Evolutionary conservation across 208 protist species (phyloP).

Genomic region (Phytomonas serpens): DNA sequence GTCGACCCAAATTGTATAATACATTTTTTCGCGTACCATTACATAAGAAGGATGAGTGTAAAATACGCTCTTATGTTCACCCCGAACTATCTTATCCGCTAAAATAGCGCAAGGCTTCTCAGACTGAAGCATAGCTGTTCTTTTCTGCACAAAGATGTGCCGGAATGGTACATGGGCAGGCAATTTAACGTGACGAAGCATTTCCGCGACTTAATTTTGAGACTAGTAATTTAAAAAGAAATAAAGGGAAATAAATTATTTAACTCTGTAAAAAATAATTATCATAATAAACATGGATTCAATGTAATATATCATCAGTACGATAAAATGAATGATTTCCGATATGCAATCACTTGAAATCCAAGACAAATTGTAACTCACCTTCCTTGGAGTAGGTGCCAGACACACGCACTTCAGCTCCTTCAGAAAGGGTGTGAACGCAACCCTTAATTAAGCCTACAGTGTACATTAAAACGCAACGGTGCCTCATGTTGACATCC

Average conservation of each 20-base stretch:
- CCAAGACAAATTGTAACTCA: slow-evolving; percentile 59
- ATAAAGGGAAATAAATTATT: neutral
- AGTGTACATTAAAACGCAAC: slow-evolving; percentile 52
- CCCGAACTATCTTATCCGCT: slow-evolving; percentile 82
- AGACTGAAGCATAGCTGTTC: slow-evolving; percentile 54
- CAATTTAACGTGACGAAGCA: slow-evolving; percentile 3
- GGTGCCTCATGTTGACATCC: slow-evolving; percentile 21
- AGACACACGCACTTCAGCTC: slow-evolving; percentile 22
- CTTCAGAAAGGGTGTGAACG: slow-evolving; percentile 30
- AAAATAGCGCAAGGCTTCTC: slow-evolving; percentile 79
- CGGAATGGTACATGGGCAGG: slow-evolving; percentile 1
- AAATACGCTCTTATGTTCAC: slow-evolving; percentile 37
- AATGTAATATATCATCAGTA: slow-evolving; percentile 2
- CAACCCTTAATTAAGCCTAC: slow-evolving; percentile 48
- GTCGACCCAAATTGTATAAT: slow-evolving; percentile 86
- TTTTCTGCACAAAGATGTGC: slow-evolving; percentile 23
- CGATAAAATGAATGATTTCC: slow-evolving; percentile 1
- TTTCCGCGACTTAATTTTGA: neutral
- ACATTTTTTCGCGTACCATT: slow-evolving; percentile 86
- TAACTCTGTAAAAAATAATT: neutral
- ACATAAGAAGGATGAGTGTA: slow-evolving; percentile 86
- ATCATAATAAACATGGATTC: neutral
- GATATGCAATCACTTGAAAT: slow-evolving; percentile 23
- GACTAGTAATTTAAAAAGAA: neutral
- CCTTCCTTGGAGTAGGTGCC: slow-evolving; percentile 43